Base-by-base conservation (phyloP, 2,329 filamentous ascomycete genomes). In the Aspergillus transmontanensis region DNA sequence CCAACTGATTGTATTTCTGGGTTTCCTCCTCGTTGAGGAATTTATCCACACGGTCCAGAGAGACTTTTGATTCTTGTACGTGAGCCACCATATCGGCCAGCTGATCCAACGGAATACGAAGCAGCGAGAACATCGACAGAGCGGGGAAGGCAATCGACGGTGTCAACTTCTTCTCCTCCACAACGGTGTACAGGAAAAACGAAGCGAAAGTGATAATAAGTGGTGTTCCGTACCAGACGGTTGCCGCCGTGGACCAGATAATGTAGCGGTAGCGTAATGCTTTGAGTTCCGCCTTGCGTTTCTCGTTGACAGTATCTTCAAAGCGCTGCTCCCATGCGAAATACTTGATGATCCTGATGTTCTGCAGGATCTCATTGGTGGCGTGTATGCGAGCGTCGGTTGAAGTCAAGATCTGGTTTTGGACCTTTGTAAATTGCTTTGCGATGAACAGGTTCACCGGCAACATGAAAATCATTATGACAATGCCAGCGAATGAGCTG, bases 341-440 rank as follows among this genome's bases (percentile, higher is more conserved):
- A 78, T 95, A 99, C 76, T 99, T 99, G 86, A 99, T 98, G 76
- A 99, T 97, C 58, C 95, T 89, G 68, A 99, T 98, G 72, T 98
- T 99, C 74, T 96, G 94, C 32, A 99, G 83, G 9, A 98, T 91
- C 78, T 99, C 95, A 76, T 99, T 99, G 6, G 95, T 99, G 5
- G 93, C 90, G 74, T 97, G 92, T 66, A 99, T 98, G 59, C 95
- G 89, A 73, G 95, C 95, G 79, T 99, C 95, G 3, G 95, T 99
- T 23, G 93, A 93, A 58, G 91, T 87, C 81, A 98, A 89, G 72
- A 99, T 98, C 68, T 88, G 87, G 80, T 96, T 96, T 75, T 97
- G 95, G 2, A 93, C 92, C 58, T 85, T 86, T 69, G 89, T 89
- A 80, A 99, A 99, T 51, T 90, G 91, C 73, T 88, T 90, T 14